Base-by-base conservation (phyloP, 2,329 filamentous ascomycete species). In the Venturia oleaginea region DNA sequence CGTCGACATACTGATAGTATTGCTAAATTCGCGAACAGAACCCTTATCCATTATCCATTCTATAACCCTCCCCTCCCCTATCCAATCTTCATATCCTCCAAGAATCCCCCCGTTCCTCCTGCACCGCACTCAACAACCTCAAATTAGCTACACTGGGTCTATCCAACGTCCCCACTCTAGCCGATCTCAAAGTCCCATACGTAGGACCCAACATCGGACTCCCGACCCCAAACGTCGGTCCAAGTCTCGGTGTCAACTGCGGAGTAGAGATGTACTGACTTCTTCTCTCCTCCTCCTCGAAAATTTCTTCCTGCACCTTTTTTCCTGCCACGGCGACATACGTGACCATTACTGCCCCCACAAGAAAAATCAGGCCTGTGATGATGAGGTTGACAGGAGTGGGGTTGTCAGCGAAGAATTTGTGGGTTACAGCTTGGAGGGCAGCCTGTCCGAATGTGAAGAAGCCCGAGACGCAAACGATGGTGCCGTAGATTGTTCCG, bases 401-500 rank as follows among this genome's bases (percentile, higher is more conserved):
- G 0, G 91, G 91, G 72, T 95, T 82, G 1, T 86, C 84, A 8
- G 78, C 68, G 71, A 92, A 96, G 0, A 81, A 80, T 60, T 83
- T 78, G 71, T 95, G 90, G 54, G 91, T 90, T 60, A 94, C 72
- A 19, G 86, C 84, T 73, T 95, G 91, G 30, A 96, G 80, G 0
- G 84, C 90, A 2, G 87, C 87, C 76, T 96, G 91, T 1, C 84
- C 84, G 69, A 96, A 90, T 74, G 94, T 95, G 71, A 91, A 81
- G 1, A 96, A 73, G 0, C 92, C 92, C 0, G 91, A 88, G 4
- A 93, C 77, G 75, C 90, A 94, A 69, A 96, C 94, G 67, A 95
- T 89, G 34, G 92, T 83, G 4, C 92, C 92, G 74, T 96, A 96
- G 8, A 96, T 90, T 57, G 89, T 94, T 34, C 92, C 92, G 71